phyloP scores from a whole-genome alignment of 257 asterid genomes.

The Verbena officinalis region DNA sequence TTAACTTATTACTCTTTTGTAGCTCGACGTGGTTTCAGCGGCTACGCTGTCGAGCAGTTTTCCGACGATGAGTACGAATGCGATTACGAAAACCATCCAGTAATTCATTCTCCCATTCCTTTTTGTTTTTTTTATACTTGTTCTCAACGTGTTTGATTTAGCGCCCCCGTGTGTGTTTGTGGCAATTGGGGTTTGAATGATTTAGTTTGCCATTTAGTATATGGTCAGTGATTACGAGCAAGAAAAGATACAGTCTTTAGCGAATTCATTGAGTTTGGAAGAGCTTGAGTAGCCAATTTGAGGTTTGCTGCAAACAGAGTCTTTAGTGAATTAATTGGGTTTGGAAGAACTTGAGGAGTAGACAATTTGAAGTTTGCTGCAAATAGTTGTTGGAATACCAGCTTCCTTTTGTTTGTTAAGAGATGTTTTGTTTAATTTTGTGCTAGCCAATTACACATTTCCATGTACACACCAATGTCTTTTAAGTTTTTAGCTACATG shows the following conservation, averaged over 20 bases:
- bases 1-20: slow-evolving; percentile 24
- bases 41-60: slow-evolving; percentile 80
- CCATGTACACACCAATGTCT: background rate
- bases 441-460: slow-evolving; percentile 3
- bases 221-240: slow-evolving; percentile 4
- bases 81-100: slow-evolving; percentile 82
- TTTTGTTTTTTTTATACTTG: slow-evolving; percentile 6
- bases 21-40: slow-evolving; percentile 46
- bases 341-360: slow-evolving; percentile 4
- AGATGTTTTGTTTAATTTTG: background rate
- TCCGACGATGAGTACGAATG: slow-evolving; percentile 98
- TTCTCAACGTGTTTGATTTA: slow-evolving; percentile 30
- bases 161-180: slow-evolving; percentile 16
- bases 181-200: slow-evolving; percentile 14
- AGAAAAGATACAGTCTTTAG: background rate
- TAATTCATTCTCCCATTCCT: slow-evolving; percentile 30
- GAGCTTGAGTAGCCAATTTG: slow-evolving; percentile 7
- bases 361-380: slow-evolving; percentile 23
- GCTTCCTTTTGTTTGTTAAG: slow-evolving; percentile 18
- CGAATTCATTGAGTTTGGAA: slow-evolving; percentile 14
- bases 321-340: slow-evolving; percentile 10
- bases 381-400: background rate
- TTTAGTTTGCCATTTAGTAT: background rate
- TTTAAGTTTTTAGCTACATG: slow-evolving; percentile 6
- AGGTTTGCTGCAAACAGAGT: slow-evolving; percentile 13